Percentiles rank a stretch among this genome's conserved stretches.
These are phyloP conservation scores for Asterophora parasitica DNA, from an alignment of 768 basidiomycete genomes.

Conservation along the genomic window DNA sequence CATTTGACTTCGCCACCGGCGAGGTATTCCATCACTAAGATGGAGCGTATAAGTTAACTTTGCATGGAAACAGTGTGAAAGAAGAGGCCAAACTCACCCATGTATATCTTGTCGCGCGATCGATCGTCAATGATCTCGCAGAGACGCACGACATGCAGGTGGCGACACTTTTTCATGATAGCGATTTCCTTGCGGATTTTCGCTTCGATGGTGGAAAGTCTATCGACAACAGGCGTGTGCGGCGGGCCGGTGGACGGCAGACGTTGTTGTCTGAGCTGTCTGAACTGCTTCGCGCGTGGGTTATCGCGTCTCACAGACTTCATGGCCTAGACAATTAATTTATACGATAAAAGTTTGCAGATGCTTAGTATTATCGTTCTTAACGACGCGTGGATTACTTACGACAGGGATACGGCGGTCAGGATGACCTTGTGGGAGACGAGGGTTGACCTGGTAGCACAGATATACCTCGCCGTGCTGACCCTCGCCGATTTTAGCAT, in stretches of 20 bases:
- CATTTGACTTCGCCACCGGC: conserved; percentile 94
- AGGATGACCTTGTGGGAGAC: conserved; percentile 38
- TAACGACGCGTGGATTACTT: conserved; percentile 17
- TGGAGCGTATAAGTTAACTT: conserved; percentile 7
- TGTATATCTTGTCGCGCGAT: conserved; percentile 82
- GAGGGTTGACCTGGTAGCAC: conserved; percentile 42
- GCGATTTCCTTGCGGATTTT: conserved; percentile 94
- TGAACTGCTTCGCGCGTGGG: conserved; percentile 50
- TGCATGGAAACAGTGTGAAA: neutral
- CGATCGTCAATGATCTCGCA: conserved; percentile 95
- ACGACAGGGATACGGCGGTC: conserved; percentile 42
- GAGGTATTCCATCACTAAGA: conserved; percentile 92
- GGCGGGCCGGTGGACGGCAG: conserved; percentile 36
- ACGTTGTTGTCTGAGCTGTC: conserved; percentile 27
- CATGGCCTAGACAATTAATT: conserved; percentile 56
- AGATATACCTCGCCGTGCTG: conserved; percentile 89
- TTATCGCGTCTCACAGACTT: conserved; percentile 73
- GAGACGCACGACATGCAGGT: conserved; percentile 85
- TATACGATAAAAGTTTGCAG: neutral
- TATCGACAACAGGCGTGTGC: conserved; percentile 59
- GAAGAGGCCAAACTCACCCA: conserved; percentile 59
- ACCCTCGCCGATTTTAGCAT: conserved; percentile 75
- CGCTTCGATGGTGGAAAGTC: conserved; percentile 66
- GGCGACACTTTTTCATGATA: conserved; percentile 95
- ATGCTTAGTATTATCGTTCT: neutral